Conservation (phyloP, 768 basidiomycete genomes). For the Panellus pusillus region DNA sequence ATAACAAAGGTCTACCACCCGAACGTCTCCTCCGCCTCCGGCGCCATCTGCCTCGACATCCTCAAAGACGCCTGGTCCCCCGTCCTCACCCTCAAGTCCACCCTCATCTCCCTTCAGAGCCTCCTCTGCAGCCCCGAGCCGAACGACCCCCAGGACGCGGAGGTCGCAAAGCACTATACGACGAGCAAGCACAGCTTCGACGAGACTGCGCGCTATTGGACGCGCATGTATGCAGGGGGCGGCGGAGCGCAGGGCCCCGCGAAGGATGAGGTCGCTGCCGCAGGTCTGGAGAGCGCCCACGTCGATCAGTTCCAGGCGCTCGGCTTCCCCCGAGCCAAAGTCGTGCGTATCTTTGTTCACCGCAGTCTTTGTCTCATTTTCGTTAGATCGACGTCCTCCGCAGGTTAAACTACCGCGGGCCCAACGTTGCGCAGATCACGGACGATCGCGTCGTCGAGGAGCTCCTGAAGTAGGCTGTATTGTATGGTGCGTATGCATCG, state of each 20-base stretch:
- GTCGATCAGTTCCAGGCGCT: slow-evolving; percentile 82
- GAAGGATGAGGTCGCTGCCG: slow-evolving; percentile 69
- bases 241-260: slow-evolving; percentile 38
- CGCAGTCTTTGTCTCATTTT: slow-evolving; percentile 3
- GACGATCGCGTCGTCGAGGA: slow-evolving; percentile 88
- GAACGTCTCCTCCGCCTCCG: slow-evolving; percentile 91
- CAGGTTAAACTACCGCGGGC: slow-evolving; percentile 83
- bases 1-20: slow-evolving; percentile 96
- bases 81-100: slow-evolving; percentile 93
- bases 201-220: slow-evolving; percentile 93
- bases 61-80: slow-evolving; percentile 92
- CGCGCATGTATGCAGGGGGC: slow-evolving; percentile 85
- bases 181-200: slow-evolving; percentile 87
- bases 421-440: slow-evolving; percentile 74
- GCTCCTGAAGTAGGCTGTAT: slow-evolving; percentile 71
- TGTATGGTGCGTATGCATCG: too few species aligned
- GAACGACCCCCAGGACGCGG: slow-evolving; percentile 95
- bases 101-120: slow-evolving; percentile 91
- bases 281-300: slow-evolving; percentile 80
- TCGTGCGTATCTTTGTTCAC: slow-evolving; percentile 55
- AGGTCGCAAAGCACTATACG: slow-evolving; percentile 96
- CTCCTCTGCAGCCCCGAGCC: slow-evolving; percentile 93
- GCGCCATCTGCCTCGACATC: slow-evolving; percentile 92
- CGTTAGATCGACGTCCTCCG: slow-evolving; percentile 83
- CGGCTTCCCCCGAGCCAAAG: slow-evolving; percentile 81